Evolutionary conservation across 2,329 filamentous ascomycete species (phyloP), one percentile per base, ranked within the genome.

Genomic region (Cadophora gregata): DNA sequence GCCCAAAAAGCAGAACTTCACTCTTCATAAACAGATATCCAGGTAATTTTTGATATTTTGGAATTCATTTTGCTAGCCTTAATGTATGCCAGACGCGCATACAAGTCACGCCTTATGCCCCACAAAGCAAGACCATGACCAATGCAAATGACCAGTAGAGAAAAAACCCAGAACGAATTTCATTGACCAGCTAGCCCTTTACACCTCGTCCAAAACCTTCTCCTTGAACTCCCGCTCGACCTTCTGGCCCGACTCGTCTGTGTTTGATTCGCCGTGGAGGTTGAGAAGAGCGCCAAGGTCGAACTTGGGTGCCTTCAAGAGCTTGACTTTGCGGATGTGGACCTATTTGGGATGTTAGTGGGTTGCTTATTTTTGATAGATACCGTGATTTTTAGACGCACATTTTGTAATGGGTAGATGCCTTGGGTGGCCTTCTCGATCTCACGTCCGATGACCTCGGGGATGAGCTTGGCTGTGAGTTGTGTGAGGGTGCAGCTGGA

Each of bases 281-380:
- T 91, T 91, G 83, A 99, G 91, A 77, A 99, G 89, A 77, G 93
- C 91, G 84, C 96, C 96, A 75, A 99, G 91, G 81, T 99, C 96
- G 87, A 99, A 98, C 89, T 99, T 99, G 80, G 96, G 96, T 75
- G 90, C 84, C 91, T 99, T 99, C 77, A 99, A 88, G 77, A 99
- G 92, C 91, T 99, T 99, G 80, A 99, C 95, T 90, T 99, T 99
- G 85, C 96, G 94, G 84, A 99, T 97, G 88, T 99, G 96, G 79
- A 98, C 94, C 94, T 98, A 38, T 38, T 38, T 71, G 59, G 55
- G 27, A 50, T 64, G 45, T 70, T 73, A 73, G 69, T 58, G 65
- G 21, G 31, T 48, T 64, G 9, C 51, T 29, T 4, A 21, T 31
- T 55, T 31, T 55, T 45, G 16, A 1, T 27, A 29, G n/a, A 27